These are phyloP conservation scores for Lichtheimia corymbifera DNA, from an alignment of 371 early-diverging fungal species.

Conservation along the genomic window DNA sequence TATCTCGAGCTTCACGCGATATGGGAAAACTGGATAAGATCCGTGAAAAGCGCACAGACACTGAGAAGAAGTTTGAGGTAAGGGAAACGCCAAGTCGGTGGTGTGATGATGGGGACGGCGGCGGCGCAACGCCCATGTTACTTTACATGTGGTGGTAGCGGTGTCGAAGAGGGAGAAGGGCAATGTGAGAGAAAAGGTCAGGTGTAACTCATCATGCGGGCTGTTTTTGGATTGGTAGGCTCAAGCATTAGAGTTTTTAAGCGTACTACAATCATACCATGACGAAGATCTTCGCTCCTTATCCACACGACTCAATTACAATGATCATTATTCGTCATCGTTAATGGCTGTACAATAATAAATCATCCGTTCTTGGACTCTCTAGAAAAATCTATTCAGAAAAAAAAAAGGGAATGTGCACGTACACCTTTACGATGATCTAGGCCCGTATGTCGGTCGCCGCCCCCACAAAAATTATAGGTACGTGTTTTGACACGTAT, in stretches of 20 bases:
- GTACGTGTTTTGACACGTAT: too few species aligned
- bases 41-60: conserved; percentile 32
- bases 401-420: too few species aligned
- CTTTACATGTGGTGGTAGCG: too few species aligned
- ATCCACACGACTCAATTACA: conserved; percentile 78
- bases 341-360: not conserved
- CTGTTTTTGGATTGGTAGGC: conserved; percentile 17
- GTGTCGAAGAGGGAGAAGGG: not conserved
- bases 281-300: conserved; percentile 72
- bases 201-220: not conserved
- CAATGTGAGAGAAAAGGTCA: conserved; percentile 8
- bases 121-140: too few species aligned
- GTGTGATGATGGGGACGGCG: too few species aligned
- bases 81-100: conserved; percentile 1
- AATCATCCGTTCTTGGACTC: too few species aligned
- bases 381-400: too few species aligned
- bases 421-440: too few species aligned
- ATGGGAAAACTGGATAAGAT: conserved; percentile 23
- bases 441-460: too few species aligned
- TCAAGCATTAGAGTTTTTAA: conserved; percentile 48
- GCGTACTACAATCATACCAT: conserved; percentile 60
- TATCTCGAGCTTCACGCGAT: not conserved
- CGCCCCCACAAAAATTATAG: too few species aligned
- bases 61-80: conserved; percentile 38
- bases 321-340: conserved; percentile 61